These are phyloP conservation scores for Fusarium lyarnte DNA, from an alignment of 2,329 filamentous ascomycete genomes.

Conservation along the genomic window DNA sequence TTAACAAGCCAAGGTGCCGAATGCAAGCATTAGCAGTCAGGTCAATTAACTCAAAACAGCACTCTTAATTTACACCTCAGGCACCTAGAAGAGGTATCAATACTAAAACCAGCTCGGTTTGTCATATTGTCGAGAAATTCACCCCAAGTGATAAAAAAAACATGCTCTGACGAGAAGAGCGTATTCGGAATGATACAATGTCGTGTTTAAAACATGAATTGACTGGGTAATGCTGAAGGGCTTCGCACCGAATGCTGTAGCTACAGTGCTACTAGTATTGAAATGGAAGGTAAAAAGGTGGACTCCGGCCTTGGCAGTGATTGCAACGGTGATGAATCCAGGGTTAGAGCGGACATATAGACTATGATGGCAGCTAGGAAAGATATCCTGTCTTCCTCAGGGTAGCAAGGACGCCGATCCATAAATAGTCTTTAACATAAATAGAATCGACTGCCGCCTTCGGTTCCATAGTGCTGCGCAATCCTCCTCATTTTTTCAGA, in stretches of 20 bases:
- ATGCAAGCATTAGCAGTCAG: no score
- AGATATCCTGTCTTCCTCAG: accelerated
- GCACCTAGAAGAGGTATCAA: no score
- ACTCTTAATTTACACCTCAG: no score
- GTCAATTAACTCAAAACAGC: no score
- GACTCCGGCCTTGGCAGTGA: neutral
- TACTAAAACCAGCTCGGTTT: neutral
- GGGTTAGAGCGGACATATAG: neutral
- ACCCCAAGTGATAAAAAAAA: accelerated
- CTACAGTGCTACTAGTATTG: neutral
- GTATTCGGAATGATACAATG: neutral
- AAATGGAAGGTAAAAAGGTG: neutral
- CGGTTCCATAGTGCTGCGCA: accelerated
- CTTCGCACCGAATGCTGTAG: accelerated
- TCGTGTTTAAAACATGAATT: neutral
- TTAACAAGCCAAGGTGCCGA: no score
- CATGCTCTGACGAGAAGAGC: neutral
- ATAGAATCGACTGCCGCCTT: accelerated
- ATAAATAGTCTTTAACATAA: neutral
- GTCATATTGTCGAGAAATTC: accelerated
- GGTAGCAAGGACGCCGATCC: neutral
- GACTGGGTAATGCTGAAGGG: accelerated
- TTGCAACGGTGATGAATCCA: neutral
- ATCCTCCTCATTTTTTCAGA: accelerated
- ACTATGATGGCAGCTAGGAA: neutral